These are phyloP conservation scores for Aegilops longissima DNA, from an alignment of 176 grass and related monocot genomes.

Conservation along the genomic window DNA sequence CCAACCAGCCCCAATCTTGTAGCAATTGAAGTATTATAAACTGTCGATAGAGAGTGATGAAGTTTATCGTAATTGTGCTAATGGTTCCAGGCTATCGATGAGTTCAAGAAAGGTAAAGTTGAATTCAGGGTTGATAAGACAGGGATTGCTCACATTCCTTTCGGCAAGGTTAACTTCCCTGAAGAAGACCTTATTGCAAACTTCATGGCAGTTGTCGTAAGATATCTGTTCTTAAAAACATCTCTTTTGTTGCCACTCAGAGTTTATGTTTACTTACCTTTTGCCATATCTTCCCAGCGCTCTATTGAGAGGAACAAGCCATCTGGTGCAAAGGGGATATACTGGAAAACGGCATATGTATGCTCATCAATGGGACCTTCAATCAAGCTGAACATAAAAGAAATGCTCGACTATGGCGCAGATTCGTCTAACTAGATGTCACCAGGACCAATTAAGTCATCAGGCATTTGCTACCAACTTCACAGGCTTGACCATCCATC, in stretches of 20 bases:
- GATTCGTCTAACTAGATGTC: conserved; percentile 45
- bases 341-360: conserved; percentile 81
- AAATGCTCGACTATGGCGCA: conserved; percentile 76
- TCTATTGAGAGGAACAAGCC: conserved; percentile 94
- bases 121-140: conserved; percentile 98
- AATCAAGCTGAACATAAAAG: conserved; percentile 83
- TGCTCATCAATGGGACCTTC: conserved; percentile 99
- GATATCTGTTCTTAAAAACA: conserved; percentile 24
- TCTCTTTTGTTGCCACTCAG: neutral
- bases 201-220: conserved; percentile 92
- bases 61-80: conserved; percentile 25
- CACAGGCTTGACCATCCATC: conserved; percentile 20
- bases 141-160: conserved; percentile 88
- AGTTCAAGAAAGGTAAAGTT: conserved; percentile 99
- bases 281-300: conserved; percentile 50
- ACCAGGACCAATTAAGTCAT: conserved; percentile 8
- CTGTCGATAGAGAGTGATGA: no score
- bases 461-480: conserved; percentile 25
- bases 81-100: conserved; percentile 84
- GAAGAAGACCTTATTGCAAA: conserved; percentile 92
- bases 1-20: neutral
- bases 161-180: conserved; percentile 83
- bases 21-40: no score
- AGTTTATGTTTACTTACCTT: conserved; percentile 21
- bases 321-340: conserved; percentile 95